A percentile compares a stretch with the other conserved stretches of the same genome.
Evolutionary conservation across 192 early-diverging fungal genomes (phyloP).

Genomic region (Coemansia sp.): DNA sequence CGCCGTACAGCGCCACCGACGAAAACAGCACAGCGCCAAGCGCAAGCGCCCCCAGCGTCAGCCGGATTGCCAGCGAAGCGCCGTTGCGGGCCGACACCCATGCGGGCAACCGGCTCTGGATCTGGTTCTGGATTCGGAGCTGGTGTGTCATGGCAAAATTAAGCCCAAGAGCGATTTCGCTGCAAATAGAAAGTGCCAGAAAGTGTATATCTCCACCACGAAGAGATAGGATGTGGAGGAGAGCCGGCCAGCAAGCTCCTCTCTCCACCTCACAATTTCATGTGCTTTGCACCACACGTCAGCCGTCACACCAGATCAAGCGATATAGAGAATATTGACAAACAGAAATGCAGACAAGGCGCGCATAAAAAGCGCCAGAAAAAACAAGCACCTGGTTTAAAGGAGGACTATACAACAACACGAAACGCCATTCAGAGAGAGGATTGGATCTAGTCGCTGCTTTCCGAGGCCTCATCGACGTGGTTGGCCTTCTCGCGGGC

Average conservation of each 20-base stretch:
- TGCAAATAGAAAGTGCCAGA: too few species aligned
- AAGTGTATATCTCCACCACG: not conserved
- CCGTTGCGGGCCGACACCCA: constrained; percentile 21
- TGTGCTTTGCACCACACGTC: too few species aligned
- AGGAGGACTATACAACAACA: constrained; percentile 1
- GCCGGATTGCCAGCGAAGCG: constrained; percentile 16
- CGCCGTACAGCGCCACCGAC: constrained; percentile 43
- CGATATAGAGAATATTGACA: too few species aligned
- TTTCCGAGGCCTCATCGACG: not conserved
- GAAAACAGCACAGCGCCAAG: constrained; percentile 12
- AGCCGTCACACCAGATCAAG: too few species aligned
- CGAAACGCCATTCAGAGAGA: not conserved
- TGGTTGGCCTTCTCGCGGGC: constrained; percentile 36
- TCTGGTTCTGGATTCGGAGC: not conserved
- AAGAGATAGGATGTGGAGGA: not conserved
- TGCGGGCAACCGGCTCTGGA: constrained; percentile 4
- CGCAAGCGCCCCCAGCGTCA: constrained; percentile 18
- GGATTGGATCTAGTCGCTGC: constrained; percentile 11
- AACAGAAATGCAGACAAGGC: not conserved
- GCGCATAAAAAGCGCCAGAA: not conserved
- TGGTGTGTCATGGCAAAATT: not conserved
- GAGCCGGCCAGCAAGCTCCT: too few species aligned
- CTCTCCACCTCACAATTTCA: too few species aligned
- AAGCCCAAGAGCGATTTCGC: too few species aligned
- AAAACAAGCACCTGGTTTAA: not conserved